Conservation (phyloP, 2,329 filamentous ascomycete genomes). For the Leptographium procerum region DNA sequence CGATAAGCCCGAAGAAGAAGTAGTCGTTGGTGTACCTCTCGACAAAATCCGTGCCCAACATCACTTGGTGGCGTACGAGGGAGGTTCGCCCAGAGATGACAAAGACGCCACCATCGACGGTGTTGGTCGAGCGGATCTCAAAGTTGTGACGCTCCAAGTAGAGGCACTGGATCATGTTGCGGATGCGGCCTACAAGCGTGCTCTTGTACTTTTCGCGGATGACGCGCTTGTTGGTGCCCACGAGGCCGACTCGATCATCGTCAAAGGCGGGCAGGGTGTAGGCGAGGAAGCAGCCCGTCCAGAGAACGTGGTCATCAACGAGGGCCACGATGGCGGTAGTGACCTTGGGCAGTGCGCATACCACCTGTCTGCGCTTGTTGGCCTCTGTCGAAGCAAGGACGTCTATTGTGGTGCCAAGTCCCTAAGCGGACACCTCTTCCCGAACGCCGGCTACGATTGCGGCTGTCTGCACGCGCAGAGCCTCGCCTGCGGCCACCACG, state of each 20-base stretch:
- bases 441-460: slow-evolving; percentile 1
- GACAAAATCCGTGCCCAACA: slow-evolving; percentile 32
- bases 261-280: slow-evolving; percentile 30
- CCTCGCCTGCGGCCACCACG: slow-evolving; percentile 32
- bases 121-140: slow-evolving; percentile 43
- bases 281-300: slow-evolving; percentile 29
- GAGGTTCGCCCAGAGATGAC: slow-evolving; percentile 45
- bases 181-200: slow-evolving; percentile 22
- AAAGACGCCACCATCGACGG: slow-evolving; percentile 47
- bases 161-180: slow-evolving; percentile 45
- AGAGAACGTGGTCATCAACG: slow-evolving; percentile 43
- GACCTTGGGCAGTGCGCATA: slow-evolving; percentile 24
- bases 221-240: slow-evolving; percentile 45
- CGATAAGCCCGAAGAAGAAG: slow-evolving; percentile 32
- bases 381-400: slow-evolving; percentile 22
- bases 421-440: background rate
- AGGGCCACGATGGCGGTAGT: slow-evolving; percentile 31
- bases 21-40: slow-evolving; percentile 34
- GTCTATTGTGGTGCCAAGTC: slow-evolving; percentile 11
- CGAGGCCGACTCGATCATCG: slow-evolving; percentile 36
- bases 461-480: slow-evolving; percentile 14
- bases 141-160: slow-evolving; percentile 53
- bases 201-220: slow-evolving; percentile 21
- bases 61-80: slow-evolving; percentile 36
- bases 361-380: slow-evolving; percentile 39